Evolutionary conservation across 257 asterid species (phyloP), one percentile per base, ranked within the genome.

Genomic region (Penstemon davidsonii): DNA sequence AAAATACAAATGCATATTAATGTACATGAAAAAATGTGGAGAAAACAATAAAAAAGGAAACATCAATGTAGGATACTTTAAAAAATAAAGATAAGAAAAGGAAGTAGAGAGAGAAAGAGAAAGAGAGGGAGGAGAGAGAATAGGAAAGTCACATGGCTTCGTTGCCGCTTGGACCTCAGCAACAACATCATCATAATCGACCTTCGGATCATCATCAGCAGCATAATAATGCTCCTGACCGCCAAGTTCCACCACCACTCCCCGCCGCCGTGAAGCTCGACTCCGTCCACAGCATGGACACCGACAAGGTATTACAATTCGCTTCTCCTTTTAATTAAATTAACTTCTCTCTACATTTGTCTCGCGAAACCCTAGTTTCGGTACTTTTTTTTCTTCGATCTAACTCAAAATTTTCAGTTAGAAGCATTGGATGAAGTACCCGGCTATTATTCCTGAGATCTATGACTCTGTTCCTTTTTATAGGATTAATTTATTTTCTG

Each of bases 151-250:
- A 86, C 89, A 91, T 86, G 91, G 96, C 96, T 59, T 86, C 88
- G 87, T 77, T 86, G 88, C 95, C 95, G 75, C 69, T 80, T 88
- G 96, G 88, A 75, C 89, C 94, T 76, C 83, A 79, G 75, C 33
- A 25, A 25, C 92, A 76, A 72, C 82, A 82, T 33, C 79, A 72
- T 57, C 83, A 78, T 74, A 80, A 78, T 70, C 81, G 79, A 63
- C 88, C 88, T 69, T 71, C 81, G 75, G 73, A 75, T 51, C 76
- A 65, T 55, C 75, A 68, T 41, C 76, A 63, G 11, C 69, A 11
- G 37, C 80, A 72, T 39, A 53, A 55, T 40, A 62, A 55, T 41
- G 68, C 33, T 25, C 33, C 36, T 60, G 81, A 73, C 67, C 84
- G 86, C 77, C 90, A 79, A 74, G 87, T 58, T 45, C 86, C 68